These are phyloP conservation scores for Ammopiptanthus mongolicus DNA, from an alignment of 306 rosid genomes.

Conservation along the genomic window DNA sequence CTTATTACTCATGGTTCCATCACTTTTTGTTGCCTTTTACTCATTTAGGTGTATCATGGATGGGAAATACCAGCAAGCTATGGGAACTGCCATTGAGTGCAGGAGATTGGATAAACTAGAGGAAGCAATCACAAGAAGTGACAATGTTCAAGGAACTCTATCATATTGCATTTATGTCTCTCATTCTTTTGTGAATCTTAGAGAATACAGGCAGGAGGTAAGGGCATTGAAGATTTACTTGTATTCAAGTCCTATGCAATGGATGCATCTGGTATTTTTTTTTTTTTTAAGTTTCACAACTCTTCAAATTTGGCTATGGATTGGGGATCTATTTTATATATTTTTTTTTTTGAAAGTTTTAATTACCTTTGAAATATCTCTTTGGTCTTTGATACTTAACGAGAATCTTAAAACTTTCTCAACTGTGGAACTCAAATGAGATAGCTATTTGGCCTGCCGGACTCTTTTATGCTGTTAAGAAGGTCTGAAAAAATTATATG, in stretches of 20 bases:
- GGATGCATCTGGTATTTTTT: background rate
- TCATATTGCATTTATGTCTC: constrained; percentile 89
- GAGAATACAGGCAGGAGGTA: constrained; percentile 95
- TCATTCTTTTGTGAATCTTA: constrained; percentile 81
- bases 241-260: constrained; percentile 2
- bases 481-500: background rate
- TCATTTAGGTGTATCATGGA: constrained; percentile 75
- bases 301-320: background rate
- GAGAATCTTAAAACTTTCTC: background rate
- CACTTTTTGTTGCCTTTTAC: constrained; percentile 6
- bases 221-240: constrained; percentile 4
- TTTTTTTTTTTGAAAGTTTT: background rate
- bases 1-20: background rate
- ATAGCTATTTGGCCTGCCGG: background rate
- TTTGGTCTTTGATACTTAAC: background rate
- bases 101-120: constrained; percentile 95
- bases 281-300: background rate
- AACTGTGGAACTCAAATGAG: background rate
- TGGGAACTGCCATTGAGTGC: constrained; percentile 98
- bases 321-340: background rate
- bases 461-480: background rate
- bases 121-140: constrained; percentile 97
- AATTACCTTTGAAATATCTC: background rate
- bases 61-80: constrained; percentile 95
- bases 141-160: constrained; percentile 81